A percentile compares a stretch with the other conserved stretches of the same genome.
These are phyloP conservation scores for Apiospora pterosperma DNA, from an alignment of 2,329 filamentous ascomycete genomes.

Conservation along the genomic window DNA sequence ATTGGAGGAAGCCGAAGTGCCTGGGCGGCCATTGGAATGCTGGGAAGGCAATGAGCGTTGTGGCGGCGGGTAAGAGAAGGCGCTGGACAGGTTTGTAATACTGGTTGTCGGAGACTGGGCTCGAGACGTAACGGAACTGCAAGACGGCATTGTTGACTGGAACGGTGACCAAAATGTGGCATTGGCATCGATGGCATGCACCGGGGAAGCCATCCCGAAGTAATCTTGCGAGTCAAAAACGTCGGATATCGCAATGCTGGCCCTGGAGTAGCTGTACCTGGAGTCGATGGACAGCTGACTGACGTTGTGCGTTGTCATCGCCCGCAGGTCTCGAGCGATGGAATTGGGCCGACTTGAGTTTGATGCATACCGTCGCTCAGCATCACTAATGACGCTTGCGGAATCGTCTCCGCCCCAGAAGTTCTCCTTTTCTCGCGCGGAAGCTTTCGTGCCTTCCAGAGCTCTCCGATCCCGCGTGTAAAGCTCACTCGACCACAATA, in stretches of 20 bases:
- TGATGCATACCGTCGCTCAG: conserved; percentile 44
- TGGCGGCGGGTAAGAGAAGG: conserved; percentile 43
- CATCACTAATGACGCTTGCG: conserved; percentile 53
- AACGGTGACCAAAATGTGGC: conserved; percentile 90
- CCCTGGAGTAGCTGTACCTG: conserved; percentile 56
- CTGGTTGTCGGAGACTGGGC: conserved; percentile 62
- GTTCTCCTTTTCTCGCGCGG: conserved; percentile 42
- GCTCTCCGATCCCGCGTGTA: conserved; percentile 73
- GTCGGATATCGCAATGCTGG: conserved; percentile 58
- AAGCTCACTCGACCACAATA: conserved; percentile 88
- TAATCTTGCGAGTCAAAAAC: conserved; percentile 68
- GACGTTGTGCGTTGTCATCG: conserved; percentile 56
- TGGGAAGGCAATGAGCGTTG: conserved; percentile 38
- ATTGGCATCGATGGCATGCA: conserved; percentile 69
- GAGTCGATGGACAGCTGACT: conserved; percentile 72
- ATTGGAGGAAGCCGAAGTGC: conserved; percentile 64
- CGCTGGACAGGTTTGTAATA: conserved; percentile 52
- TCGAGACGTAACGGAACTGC: conserved; percentile 55
- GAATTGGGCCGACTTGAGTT: conserved; percentile 46
- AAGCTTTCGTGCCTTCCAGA: conserved; percentile 43
- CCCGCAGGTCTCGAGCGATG: conserved; percentile 54
- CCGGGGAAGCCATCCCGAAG: conserved; percentile 65
- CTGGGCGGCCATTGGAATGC: conserved; percentile 53
- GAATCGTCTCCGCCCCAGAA: conserved; percentile 46
- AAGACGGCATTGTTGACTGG: conserved; percentile 63